phyloP scores from a whole-genome alignment of 2,329 filamentous ascomycete genomes.

The Diaporthe australafricana region DNA sequence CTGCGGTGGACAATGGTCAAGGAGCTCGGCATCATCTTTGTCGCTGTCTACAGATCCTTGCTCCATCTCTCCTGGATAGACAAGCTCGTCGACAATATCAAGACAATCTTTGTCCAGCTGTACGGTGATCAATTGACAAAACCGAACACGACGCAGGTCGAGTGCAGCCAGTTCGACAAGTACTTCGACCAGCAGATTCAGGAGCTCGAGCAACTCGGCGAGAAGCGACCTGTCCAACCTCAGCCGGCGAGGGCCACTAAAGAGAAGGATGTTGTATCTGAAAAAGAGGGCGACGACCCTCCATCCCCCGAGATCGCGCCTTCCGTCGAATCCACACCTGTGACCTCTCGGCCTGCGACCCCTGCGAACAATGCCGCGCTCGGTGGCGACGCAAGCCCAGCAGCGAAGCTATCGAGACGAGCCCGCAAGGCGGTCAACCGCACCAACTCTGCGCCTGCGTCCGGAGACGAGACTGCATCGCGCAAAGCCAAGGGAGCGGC shows the following conservation, averaged over 20 bases:
- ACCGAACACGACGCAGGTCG: constrained; percentile 79
- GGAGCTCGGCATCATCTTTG: constrained; percentile 94
- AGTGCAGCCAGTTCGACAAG: constrained; percentile 84
- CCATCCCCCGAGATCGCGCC: constrained; percentile 49
- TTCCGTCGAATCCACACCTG: constrained; percentile 77
- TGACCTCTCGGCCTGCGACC: constrained; percentile 82
- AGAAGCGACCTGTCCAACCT: constrained; percentile 46
- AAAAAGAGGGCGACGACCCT: constrained; percentile 52
- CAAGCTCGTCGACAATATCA: constrained; percentile 94
- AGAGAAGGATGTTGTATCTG: constrained; percentile 50
- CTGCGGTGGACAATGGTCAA: constrained; percentile 94
- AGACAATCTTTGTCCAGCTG: constrained; percentile 88
- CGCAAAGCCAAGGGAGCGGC: constrained; percentile 67
- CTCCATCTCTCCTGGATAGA: constrained; percentile 97
- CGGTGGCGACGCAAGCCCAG: constrained; percentile 73
- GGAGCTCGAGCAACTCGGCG: constrained; percentile 76
- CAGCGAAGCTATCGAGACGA: constrained; percentile 82
- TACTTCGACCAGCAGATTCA: constrained; percentile 95
- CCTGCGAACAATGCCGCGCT: constrained; percentile 77
- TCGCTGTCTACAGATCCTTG: constrained; percentile 97
- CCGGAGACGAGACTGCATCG: constrained; percentile 81
- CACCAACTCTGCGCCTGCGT: constrained; percentile 75
- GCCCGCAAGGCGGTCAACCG: constrained; percentile 78
- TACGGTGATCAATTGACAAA: constrained; percentile 90
- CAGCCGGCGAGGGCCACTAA: constrained; percentile 41